A percentile compares a stretch with the other conserved stretches of the same genome.
Evolutionary conservation across 1,139 yeast species (phyloP).

Genomic region (Debaryomyces singareniensis): DNA sequence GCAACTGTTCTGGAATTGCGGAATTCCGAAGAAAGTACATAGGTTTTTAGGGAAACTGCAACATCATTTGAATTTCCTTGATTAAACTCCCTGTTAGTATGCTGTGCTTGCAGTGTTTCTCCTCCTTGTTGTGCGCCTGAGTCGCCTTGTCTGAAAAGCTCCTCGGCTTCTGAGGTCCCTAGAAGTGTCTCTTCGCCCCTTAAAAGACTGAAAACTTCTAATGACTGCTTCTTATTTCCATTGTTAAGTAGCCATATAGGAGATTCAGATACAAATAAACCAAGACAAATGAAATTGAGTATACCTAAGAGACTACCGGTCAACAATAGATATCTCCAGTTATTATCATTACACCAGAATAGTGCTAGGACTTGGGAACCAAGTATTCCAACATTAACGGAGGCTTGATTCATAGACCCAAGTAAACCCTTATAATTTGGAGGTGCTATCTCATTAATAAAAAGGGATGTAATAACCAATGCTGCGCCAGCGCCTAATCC

Average conservation of each 20-base stretch:
- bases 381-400: conserved; percentile 78
- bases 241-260: conserved; percentile 70
- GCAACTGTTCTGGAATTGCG: conserved; percentile 58
- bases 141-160: conserved; percentile 27
- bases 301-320: conserved; percentile 53
- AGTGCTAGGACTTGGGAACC: conserved; percentile 72
- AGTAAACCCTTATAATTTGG: conserved; percentile 59
- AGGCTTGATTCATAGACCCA: conserved; percentile 85
- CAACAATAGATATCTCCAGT: conserved; percentile 68
- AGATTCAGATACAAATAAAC: conserved; percentile 58
- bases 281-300: conserved; percentile 35
- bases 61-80: no score
- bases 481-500: conserved; percentile 89
- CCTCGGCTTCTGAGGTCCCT: conserved; percentile 32
- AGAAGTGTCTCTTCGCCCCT: conserved; percentile 38
- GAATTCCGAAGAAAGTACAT: conserved; percentile 47
- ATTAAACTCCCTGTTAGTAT: background rate
- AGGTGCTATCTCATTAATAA: conserved; percentile 78
- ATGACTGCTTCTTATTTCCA: conserved; percentile 27
- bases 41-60: conserved; percentile 28
- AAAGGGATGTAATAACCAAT: conserved; percentile 77
- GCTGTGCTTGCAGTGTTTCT: conserved; percentile 3
- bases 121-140: conserved; percentile 11
- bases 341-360: conserved; percentile 52
- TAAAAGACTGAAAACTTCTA: conserved; percentile 27